Evolutionary conservation across 306 rosid genomes (phyloP), one percentile per base, ranked within the genome.

Genomic region (Luffa acutangula): DNA sequence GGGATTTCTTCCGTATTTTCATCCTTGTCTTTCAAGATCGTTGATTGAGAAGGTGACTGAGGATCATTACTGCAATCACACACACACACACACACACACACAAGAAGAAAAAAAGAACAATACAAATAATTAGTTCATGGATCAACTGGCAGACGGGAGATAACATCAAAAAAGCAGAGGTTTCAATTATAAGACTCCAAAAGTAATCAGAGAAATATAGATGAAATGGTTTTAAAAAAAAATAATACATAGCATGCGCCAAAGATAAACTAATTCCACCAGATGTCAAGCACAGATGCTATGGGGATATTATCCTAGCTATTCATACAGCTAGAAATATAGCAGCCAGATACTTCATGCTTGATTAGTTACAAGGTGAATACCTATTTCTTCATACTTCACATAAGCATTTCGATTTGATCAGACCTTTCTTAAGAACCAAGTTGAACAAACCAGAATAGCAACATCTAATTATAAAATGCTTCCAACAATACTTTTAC

Each of bases 1-100:
- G 82, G 74, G 60, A 84, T 84, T 85, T 82, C 96, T 67, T 89
- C 90, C 69, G 62, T 64, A 80, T 37, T 81, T 82, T 75, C 96
- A 83, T 86, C 88, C 41, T 79, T 69, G 31, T 51, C 81, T 85
- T 85, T 85, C 79, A 37, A 82, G 59, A 78, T 75, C 3, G 80
- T 70, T 31, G 52, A 78, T 76, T 60, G 91, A 41, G 70, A 48
- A 51, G 90, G 82, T 13, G 69, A 83, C 77, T 73, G 89, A 79
- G 80, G 88, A 80, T 81, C 80, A 41, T 82, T 83, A 77, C 90
- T 88, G 83, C 78, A 73, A 82, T 53, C 78, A 65, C 21, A 54
- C 56, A 72, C 15, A 14, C 73, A 69, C 56, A 72, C 15, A 14
- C 73, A 69, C 76, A 11, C 75, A 69, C 31, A 25, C 31, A 25